A percentile compares a stretch with the other conserved stretches of the same genome.
Evolutionary conservation across 2,329 filamentous ascomycete species (phyloP).

Genomic region (Cercospora canescens): DNA sequence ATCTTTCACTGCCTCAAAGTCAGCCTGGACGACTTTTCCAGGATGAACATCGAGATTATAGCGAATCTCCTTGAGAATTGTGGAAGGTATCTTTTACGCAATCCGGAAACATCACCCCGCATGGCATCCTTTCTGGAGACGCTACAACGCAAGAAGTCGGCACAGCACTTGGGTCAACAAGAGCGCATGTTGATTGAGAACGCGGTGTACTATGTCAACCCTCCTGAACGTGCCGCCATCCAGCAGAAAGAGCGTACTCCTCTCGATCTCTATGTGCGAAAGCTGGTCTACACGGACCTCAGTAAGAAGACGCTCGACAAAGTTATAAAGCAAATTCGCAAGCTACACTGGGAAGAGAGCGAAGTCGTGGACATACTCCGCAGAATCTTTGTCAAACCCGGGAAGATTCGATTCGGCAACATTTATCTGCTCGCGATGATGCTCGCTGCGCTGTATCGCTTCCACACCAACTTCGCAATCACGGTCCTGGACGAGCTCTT

Average conservation of each 20-base stretch:
- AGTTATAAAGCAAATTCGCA: constrained; percentile 88
- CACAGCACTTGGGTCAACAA: constrained; percentile 91
- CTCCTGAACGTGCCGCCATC: constrained; percentile 88
- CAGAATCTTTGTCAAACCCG: constrained; percentile 93
- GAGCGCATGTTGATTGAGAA: constrained; percentile 99
- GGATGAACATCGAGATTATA: constrained; percentile 99
- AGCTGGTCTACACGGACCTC: constrained; percentile 89
- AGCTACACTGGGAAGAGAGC: constrained; percentile 94
- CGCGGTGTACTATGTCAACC: constrained; percentile 96
- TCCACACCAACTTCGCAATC: constrained; percentile 88
- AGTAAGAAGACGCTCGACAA: constrained; percentile 93
- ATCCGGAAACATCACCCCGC: constrained; percentile 85
- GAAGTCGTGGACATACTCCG: constrained; percentile 79
- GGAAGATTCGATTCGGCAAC: constrained; percentile 96
- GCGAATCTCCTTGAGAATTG: constrained; percentile 96
- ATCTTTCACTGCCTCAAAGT: constrained; percentile 99
- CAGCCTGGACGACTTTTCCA: constrained; percentile 93
- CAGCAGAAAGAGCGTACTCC: constrained; percentile 95
- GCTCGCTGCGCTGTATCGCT: constrained; percentile 82
- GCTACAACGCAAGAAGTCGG: constrained; percentile 90
- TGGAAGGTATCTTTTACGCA: constrained; percentile 88
- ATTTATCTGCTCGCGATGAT: constrained; percentile 91
- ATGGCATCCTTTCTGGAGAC: constrained; percentile 96
- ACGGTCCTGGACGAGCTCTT: constrained; percentile 89
- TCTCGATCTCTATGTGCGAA: constrained; percentile 88